These are phyloP conservation scores for Poterioochromonas sp. DNA, from an alignment of 352 stramenopile species.

Conservation along the genomic window DNA sequence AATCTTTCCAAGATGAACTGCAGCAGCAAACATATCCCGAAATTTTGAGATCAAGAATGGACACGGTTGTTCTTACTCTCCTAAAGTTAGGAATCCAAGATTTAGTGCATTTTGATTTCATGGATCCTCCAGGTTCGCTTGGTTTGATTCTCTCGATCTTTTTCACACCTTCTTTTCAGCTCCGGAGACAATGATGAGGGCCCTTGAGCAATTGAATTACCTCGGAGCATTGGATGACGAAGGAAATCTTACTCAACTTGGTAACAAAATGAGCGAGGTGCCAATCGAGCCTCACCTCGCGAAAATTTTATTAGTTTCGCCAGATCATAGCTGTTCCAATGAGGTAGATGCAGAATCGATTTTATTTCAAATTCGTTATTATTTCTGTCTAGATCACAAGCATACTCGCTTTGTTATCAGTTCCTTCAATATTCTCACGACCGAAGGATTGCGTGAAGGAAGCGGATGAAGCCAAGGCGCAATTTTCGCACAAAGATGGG, in stretches of 20 bases:
- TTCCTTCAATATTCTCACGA: constrained; percentile 83
- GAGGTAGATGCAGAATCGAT: constrained; percentile 38
- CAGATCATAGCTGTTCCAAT: constrained; percentile 86
- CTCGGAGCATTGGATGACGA: constrained; percentile 93
- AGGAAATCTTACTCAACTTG: constrained; percentile 75
- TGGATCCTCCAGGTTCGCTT: constrained; percentile 78
- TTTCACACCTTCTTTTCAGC: constrained; percentile 49
- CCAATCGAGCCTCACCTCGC: constrained; percentile 92
- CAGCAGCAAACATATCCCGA: constrained; percentile 98
- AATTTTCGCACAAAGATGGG: constrained; percentile 86
- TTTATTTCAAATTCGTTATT: not conserved
- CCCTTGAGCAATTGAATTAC: constrained; percentile 95
- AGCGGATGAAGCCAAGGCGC: constrained; percentile 89
- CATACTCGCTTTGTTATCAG: constrained; percentile 93
- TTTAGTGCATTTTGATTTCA: constrained; percentile 96
- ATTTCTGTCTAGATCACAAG: constrained; percentile 68
- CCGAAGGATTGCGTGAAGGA: constrained; percentile 89
- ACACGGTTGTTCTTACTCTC: constrained; percentile 77
- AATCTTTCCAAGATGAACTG: constrained; percentile 90
- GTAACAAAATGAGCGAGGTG: constrained; percentile 57
- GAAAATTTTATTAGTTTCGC: constrained; percentile 90
- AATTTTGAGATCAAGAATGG: constrained; percentile 86
- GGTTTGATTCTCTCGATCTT: not conserved
- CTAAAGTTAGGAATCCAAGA: constrained; percentile 98
- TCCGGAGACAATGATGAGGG: constrained; percentile 93